Conservation (phyloP, 2,329 filamentous ascomycete genomes). For the Ascochyta clinopodiicola region DNA sequence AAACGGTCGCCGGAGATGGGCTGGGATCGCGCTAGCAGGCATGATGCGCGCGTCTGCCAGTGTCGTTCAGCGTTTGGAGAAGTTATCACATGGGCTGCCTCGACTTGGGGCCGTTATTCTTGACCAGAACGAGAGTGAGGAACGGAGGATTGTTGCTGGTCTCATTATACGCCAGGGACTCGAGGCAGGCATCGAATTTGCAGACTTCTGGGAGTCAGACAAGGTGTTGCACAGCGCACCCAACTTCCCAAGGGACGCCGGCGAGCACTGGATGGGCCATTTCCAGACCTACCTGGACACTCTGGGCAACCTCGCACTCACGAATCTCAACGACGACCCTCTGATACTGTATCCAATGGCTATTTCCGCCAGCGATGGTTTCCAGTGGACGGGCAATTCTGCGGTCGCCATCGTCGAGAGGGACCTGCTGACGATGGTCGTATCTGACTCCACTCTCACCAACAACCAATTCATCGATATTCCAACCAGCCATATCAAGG, state of each 20-base stretch:
- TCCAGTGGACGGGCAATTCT: conserved; percentile 27
- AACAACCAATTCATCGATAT: conserved; percentile 38
- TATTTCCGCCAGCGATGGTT: conserved; percentile 29
- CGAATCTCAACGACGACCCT: conserved; percentile 17
- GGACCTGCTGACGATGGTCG: conserved; percentile 31
- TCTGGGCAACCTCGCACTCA: conserved; percentile 24
- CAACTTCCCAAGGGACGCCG: conserved; percentile 29
- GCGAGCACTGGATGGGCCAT: conserved; percentile 32
- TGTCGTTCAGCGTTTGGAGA: conserved; percentile 26
- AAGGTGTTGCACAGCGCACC: conserved; percentile 29
- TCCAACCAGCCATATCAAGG: conserved; percentile 30
- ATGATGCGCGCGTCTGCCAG: conserved; percentile 30
- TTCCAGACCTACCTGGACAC: conserved; percentile 41
- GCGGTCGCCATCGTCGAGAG: conserved; percentile 27
- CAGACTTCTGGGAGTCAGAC: conserved; percentile 37
- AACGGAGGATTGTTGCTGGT: conserved; percentile 41
- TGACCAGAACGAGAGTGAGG: conserved; percentile 30
- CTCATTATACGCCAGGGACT: conserved; percentile 38
- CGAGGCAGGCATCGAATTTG: conserved; percentile 28
- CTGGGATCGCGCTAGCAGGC: conserved; percentile 37
- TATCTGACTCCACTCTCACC: conserved; percentile 21
- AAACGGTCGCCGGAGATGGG: conserved; percentile 36
- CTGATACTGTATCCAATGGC: conserved; percentile 32
- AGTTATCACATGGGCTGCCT: conserved; percentile 15
- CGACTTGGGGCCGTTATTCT: conserved; percentile 37